Evolutionary conservation across 306 rosid genomes (phyloP), one percentile per base, ranked within the genome.

Genomic region (Acmispon strigosus): DNA sequence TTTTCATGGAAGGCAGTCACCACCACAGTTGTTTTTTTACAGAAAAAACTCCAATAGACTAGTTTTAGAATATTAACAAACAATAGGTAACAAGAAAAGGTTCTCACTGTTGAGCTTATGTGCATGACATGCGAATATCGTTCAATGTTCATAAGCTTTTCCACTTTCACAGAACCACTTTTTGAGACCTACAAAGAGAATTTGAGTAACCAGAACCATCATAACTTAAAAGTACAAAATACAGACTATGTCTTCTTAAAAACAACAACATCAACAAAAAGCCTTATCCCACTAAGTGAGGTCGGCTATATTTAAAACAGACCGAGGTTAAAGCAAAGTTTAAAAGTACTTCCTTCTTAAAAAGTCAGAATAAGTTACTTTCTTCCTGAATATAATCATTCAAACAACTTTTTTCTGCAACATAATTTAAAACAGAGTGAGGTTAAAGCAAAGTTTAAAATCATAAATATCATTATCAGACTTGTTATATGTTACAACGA

Each of bases 61-160:
- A 48, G 9, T 62, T 65, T 39, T 14, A 63, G 22, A 69, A 14
- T 36, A 67, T 34, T 19, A 61, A 27, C 41, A 12, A 48, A 7
- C 22, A 65, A 18, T 8, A 60, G 20, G 5, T 17, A 10, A 60
- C 68, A 60, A 42, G 15, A 16, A 20, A 41, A 29, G 36, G 29
- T 66, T 73, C 85, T 78, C 50, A 89, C 98, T 75, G 98, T 90
- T 42, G 98, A 92, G 86, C 98, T 92, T 61, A 90, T 92, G 79
- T 92, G 98, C 98, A 92, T 92, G 20, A 92, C 98, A 65, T 90
- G 96, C 37, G 96, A 92, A 77, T 92, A 90, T 8, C 89, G 80
- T 72, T 92, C 96, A 0, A 92, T 27, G 12, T 88, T 64, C 98
- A 92, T 92, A 18, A 89, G 84, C 79, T 71, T 77, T 63, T 92